Base-by-base conservation (phyloP, 495 filamentous ascomycete genomes). In the Tuber umbilicatum region DNA sequence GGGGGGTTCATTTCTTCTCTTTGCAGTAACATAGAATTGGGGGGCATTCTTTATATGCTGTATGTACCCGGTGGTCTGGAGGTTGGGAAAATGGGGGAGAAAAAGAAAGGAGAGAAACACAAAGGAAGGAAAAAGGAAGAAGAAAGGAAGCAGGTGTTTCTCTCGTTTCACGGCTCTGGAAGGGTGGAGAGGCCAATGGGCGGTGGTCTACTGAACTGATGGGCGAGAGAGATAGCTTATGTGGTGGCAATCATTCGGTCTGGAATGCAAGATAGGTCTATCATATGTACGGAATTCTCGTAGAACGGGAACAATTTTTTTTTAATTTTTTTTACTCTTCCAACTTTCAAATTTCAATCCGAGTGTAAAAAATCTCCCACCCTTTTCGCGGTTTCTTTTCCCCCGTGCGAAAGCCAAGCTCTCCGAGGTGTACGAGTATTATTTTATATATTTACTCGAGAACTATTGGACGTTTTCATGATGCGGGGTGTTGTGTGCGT, bases 211-310 rank as follows among this genome's bases (percentile, higher is more conserved):
- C 50, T n/a, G 12, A 14, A 14, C 12, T 16, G 7, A 31, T 31
- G n/a, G 50, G n/a, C 12, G 50, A 60, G 50, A 10, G 5, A 60
- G 50, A 60, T 60, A 60, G 16, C 12, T 31, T 16, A 31, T 60
- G 50, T 12, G n/a, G n/a, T 60, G n/a, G n/a, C n/a, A 60, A 55
- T 55, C 47, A 55, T 16, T 43, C 42, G 17, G 10, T 60, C 50
- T 50, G 23, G 21, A 50, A 50, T 31, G 50, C 50, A 60, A 31
- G 50, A 60, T 60, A 60, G 14, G n/a, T n/a, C n/a, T n/a, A n/a
- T n/a, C 50, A 60, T 60, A 60, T 60, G 50, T 60, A 60, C 50
- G 50, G 50, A 60, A 60, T 60, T 31, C 50, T 31, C 50, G 27
- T 60, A 60, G 50, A 55, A 55, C n/a, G n/a, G n/a, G 50, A 55